Evolutionary conservation across 2,329 filamentous ascomycete genomes (phyloP).

Genomic region (Didymella glomerata): DNA sequence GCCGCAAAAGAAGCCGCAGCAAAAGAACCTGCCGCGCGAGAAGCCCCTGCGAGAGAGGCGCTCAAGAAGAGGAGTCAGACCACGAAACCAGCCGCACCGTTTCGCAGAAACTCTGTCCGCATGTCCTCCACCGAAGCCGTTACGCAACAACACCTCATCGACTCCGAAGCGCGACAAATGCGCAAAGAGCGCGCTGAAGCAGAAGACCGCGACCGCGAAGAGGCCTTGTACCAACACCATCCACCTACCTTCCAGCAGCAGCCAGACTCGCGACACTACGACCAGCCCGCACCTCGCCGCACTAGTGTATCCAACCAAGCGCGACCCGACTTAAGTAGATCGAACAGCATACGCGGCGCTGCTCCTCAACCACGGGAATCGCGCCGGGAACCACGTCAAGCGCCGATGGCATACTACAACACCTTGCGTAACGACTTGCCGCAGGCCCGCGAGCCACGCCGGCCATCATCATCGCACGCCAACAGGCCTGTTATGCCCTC

Average conservation of each 20-base stretch:
- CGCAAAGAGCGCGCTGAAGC: conserved; percentile 32
- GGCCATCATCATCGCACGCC: not conserved
- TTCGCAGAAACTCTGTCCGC: conserved; percentile 23
- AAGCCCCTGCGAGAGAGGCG: not conserved
- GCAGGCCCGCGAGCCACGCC: conserved; percentile 4
- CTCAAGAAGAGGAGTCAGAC: not conserved
- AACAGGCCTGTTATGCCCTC: conserved; percentile 25
- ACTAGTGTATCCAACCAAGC: conserved; percentile 1
- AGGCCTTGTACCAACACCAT: conserved; percentile 25
- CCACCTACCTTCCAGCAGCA: conserved; percentile 26
- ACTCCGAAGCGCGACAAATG: conserved; percentile 35
- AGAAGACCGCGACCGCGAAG: conserved; percentile 40
- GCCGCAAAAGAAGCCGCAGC: conserved; percentile 17
- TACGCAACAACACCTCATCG: conserved; percentile 31
- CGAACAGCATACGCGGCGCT: not conserved
- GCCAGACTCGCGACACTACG: conserved; percentile 34
- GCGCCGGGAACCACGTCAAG: not conserved
- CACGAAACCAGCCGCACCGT: conserved; percentile 1
- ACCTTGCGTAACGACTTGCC: not conserved
- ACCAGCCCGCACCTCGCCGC: conserved; percentile 27
- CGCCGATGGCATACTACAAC: conserved; percentile 4
- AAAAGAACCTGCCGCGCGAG: conserved; percentile 9
- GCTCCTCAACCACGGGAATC: not conserved
- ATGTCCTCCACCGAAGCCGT: conserved; percentile 17
- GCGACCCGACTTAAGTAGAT: not conserved